phyloP scores from a whole-genome alignment of 192 early-diverging fungal species.

The Podila minutissima region DNA sequence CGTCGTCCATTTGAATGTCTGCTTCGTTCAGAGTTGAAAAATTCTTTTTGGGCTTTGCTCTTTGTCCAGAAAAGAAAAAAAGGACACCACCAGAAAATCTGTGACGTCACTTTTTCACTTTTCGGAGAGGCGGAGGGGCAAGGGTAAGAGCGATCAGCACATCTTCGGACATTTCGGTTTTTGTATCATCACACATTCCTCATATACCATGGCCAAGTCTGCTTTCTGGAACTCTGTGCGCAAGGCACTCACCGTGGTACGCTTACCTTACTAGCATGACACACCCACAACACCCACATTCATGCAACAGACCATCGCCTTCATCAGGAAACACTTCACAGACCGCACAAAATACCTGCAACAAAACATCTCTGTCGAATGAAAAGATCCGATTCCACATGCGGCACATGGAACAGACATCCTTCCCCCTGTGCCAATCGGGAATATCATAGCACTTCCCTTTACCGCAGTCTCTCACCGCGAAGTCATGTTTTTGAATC shows the following conservation, averaged over 20 bases:
- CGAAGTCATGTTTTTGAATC: neutral
- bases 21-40: conserved; percentile 1
- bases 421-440: neutral
- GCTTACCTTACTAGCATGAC: neutral
- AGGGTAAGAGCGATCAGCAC: neutral
- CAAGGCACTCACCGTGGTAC: conserved; percentile 53
- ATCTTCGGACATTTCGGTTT: neutral
- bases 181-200: neutral
- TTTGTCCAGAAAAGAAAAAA: neutral
- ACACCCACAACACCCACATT: neutral
- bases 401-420: neutral
- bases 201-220: conserved; percentile 42
- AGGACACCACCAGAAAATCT: neutral
- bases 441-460: no score
- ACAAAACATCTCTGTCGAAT: neutral
- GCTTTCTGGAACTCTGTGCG: conserved; percentile 54
- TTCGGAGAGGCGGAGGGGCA: no score
- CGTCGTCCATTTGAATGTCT: conserved; percentile 19
- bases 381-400: neutral
- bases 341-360: neutral
- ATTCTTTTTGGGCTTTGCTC: conserved; percentile 1
- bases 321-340: neutral
- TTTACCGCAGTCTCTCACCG: neutral
- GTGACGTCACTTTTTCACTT: neutral
- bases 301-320: neutral